A percentile compares a stretch with the other conserved stretches of the same genome.
phyloP scores from a whole-genome alignment of 148 eudicot species.

The Cornus controversa region DNA sequence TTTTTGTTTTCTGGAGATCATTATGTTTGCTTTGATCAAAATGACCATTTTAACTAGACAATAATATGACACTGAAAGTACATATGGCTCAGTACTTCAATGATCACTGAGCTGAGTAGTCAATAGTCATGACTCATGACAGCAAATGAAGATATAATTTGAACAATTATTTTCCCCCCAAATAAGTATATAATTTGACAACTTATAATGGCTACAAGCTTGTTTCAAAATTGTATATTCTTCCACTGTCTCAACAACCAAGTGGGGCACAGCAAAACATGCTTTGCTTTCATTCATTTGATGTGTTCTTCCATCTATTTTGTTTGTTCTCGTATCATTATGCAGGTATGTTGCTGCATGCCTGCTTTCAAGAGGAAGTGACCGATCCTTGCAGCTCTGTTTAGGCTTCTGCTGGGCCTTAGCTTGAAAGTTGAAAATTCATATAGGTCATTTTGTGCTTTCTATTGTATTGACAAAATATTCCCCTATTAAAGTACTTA shows the following conservation, averaged over 20 bases:
- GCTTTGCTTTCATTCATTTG: not conserved
- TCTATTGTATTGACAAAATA: not conserved
- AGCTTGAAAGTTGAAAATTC: not conserved
- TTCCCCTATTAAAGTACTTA: not conserved
- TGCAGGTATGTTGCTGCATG: slow-evolving; percentile 45
- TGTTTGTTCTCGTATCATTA: not conserved
- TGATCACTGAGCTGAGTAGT: not conserved
- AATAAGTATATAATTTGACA: too few species aligned
- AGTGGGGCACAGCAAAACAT: too few species aligned
- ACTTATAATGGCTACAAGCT: not conserved
- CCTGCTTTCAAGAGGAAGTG: slow-evolving; percentile 17
- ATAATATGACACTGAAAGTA: not conserved
- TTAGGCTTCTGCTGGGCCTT: not conserved
- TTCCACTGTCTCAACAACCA: too few species aligned
- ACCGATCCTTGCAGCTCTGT: not conserved
- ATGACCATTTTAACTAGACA: not conserved
- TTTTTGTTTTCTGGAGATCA: too few species aligned
- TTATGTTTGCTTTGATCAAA: not conserved
- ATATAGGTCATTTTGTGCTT: not conserved
- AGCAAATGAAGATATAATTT: not conserved
- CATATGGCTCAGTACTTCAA: not conserved
- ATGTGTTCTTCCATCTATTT: not conserved
- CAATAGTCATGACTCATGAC: too few species aligned
- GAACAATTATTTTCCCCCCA: too few species aligned
- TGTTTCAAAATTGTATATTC: not conserved